These are phyloP conservation scores for Coemansia sp. DNA, from an alignment of 192 early-diverging fungal genomes.

Conservation along the genomic window DNA sequence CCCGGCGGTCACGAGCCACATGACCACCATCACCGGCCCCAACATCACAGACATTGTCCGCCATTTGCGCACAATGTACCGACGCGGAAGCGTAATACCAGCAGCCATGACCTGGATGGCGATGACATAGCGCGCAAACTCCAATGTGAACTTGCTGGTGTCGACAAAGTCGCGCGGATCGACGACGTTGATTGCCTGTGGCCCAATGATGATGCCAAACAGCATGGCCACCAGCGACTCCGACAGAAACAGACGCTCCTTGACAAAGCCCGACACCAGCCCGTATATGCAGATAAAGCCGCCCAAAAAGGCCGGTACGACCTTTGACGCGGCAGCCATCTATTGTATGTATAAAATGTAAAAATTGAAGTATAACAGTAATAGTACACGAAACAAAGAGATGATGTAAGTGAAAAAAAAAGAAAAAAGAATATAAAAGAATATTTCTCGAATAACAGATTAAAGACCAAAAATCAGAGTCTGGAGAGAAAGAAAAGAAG, in stretches of 20 bases:
- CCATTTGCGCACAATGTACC: conserved; percentile 75
- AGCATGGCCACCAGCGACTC: conserved; percentile 79
- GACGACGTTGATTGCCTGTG: conserved; percentile 69
- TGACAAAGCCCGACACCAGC: conserved; percentile 69
- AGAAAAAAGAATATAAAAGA: background rate
- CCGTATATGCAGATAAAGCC: conserved; percentile 77
- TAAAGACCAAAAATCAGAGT: background rate
- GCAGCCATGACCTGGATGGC: conserved; percentile 83
- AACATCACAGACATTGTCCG: conserved; percentile 73
- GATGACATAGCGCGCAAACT: conserved; percentile 81
- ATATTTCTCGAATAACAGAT: conserved; percentile 2
- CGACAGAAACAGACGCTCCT: conserved; percentile 72
- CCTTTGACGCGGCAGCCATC: conserved; percentile 35
- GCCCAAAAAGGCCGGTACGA: conserved; percentile 66
- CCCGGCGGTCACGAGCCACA: conserved; percentile 78
- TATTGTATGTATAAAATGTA: background rate
- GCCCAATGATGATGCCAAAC: conserved; percentile 87
- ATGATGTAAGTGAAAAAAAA: background rate
- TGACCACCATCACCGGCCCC: conserved; percentile 79
- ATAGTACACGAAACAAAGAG: background rate
- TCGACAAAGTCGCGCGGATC: conserved; percentile 61
- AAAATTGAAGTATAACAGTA: background rate
- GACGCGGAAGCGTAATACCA: conserved; percentile 79
- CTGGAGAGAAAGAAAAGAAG: background rate
- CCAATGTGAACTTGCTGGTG: conserved; percentile 64